phyloP scores from a whole-genome alignment of 371 early-diverging fungal genomes.

The Apophysomyces ossiformis region DNA sequence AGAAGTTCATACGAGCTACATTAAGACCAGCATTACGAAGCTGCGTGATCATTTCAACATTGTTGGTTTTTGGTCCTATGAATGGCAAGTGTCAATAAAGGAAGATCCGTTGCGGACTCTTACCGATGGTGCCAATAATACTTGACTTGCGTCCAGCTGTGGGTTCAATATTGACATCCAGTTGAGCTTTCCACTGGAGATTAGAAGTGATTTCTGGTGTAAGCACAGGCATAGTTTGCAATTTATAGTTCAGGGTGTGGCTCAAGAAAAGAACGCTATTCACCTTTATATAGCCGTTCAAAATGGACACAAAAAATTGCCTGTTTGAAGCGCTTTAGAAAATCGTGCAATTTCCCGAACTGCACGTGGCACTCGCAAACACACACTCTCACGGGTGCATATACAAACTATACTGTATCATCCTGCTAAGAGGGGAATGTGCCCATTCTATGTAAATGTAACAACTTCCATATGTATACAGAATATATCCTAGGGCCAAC shows the following conservation, averaged over 20 bases:
- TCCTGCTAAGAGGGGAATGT: neutral
- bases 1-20: conserved; percentile 94
- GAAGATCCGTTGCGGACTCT: neutral
- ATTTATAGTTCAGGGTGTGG: neutral
- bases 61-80: conserved; percentile 85
- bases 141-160: conserved; percentile 75
- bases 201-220: conserved; percentile 52
- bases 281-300: conserved; percentile 8
- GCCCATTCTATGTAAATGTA: too few species aligned
- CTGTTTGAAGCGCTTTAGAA: conserved; percentile 1
- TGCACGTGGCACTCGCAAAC: conserved; percentile 1
- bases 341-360: conserved; percentile 2
- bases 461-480: too few species aligned
- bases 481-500: too few species aligned
- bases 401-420: neutral
- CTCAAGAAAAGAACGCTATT: conserved; percentile 7
- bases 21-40: conserved; percentile 95
- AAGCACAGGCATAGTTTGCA: conserved; percentile 15
- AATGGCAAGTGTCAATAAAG: neutral
- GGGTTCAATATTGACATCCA: conserved; percentile 69
- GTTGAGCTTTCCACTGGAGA: conserved; percentile 78
- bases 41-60: conserved; percentile 82
- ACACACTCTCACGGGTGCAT: neutral
- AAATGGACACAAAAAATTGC: conserved; percentile 9
- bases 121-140: conserved; percentile 85